Conservation (phyloP, 345 rosid genomes). For the Pugionium cornutum region DNA sequence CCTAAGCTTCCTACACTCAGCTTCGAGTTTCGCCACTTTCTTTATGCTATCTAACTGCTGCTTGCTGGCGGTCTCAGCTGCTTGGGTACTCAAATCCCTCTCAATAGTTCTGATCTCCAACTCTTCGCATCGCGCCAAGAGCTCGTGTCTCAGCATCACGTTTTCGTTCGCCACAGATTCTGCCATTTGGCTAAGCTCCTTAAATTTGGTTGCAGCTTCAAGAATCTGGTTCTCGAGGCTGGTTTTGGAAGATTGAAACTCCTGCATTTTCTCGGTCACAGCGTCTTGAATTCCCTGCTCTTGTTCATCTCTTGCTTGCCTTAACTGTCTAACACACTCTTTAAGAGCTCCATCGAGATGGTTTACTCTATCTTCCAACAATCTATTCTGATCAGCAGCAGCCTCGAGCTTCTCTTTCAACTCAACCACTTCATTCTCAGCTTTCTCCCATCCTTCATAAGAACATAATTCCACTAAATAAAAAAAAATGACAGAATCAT, state of each 20-base stretch:
- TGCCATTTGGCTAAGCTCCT: conserved; percentile 48
- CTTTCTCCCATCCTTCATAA: conserved; percentile 84
- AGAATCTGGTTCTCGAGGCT: conserved; percentile 56
- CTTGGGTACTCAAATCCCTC: conserved; percentile 78
- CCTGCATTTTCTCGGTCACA: conserved; percentile 46
- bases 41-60: conserved; percentile 81
- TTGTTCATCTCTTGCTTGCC: conserved; percentile 84
- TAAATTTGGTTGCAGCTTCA: conserved; percentile 40
- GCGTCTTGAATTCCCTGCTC: conserved; percentile 64
- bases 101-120: conserved; percentile 73
- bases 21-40: conserved; percentile 91
- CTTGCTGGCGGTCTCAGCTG: conserved; percentile 91
- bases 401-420: conserved; percentile 70
- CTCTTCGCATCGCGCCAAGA: conserved; percentile 66
- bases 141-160: conserved; percentile 57
- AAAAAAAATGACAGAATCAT: not conserved
- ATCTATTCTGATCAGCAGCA: conserved; percentile 47
- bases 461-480: conserved; percentile 16
- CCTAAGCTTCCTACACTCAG: conserved; percentile 79
- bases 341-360: conserved; percentile 92
- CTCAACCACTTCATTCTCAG: conserved; percentile 66
- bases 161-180: conserved; percentile 65
- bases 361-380: conserved; percentile 69
- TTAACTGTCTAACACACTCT: conserved; percentile 91
- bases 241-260: conserved; percentile 57